Base-by-base conservation (phyloP, 1,284 basidiomycete species). In the Coniophora puteana region DNA sequence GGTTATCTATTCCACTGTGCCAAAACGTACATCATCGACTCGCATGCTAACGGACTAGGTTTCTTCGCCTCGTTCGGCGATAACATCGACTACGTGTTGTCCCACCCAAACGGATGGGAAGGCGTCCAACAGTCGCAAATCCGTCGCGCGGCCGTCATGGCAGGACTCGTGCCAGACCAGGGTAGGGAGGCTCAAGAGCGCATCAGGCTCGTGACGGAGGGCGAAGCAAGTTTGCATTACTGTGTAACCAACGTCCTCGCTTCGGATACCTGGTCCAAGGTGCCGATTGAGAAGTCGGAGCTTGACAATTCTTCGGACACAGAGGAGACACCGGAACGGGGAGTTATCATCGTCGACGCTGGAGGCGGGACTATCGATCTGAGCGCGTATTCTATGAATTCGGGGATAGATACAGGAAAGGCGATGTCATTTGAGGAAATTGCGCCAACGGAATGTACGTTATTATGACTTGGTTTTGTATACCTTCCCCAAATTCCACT, bases 321-420 rank as follows among this genome's bases (percentile, higher is more conserved):
- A n/a, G 25, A 40, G 22, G 38, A 46, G 39, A 29, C 27, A 17
- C 26, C 37, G 3, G 45, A 41, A 1, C 41, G 65, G 21, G 71
- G 69, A 0, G 59, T 77, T 11, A 57, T 76, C 26, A 68, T 81
- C 25, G 68, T 80, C 24, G 76, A 78, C 45, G 74, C 74, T 0
- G 75, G 76, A 4, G 74, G 76, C 31, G 76, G 76, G 1, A 78
- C 75, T 0, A 52, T 78, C 13, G 76, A 78, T 39, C 57, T 79
- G 13, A 72, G 69, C 40, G 64, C 72, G 4, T 77, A 76, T 41
- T 57, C 48, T 36, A 62, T 49, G 48, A 36, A 38, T 35, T 46
- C 29, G 11, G 36, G 54, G 16, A n/a, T n/a, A n/a, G n/a, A n/a
- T n/a, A n/a, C n/a, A n/a, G n/a, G n/a, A n/a, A 39, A 4, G 3